Evolutionary conservation across 441 rosid species (phyloP).

Genomic region (Adansonia gregorii): DNA sequence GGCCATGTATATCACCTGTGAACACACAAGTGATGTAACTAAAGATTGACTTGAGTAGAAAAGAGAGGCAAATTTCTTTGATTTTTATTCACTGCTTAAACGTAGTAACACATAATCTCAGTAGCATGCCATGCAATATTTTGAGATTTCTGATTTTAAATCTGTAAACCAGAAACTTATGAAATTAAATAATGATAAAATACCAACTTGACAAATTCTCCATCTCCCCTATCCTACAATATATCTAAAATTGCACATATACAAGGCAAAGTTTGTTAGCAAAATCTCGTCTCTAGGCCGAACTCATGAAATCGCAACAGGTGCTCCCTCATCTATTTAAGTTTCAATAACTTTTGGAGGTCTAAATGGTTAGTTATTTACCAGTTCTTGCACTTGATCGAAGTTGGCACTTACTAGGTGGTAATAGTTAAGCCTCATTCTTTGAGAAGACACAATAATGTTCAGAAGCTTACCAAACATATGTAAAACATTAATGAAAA

Average conservation of each 20-base stretch:
- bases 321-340: not conserved
- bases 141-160: not conserved
- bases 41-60: not conserved
- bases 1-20: slow-evolving; percentile 52
- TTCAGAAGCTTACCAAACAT: not conserved
- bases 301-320: not conserved
- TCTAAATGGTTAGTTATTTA: not conserved
- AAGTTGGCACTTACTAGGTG: not conserved
- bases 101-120: not conserved
- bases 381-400: not conserved
- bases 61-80: not conserved
- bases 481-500: not conserved
- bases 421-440: not conserved
- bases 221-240: not conserved
- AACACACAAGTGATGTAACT: not conserved
- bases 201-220: not conserved
- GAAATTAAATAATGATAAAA: not conserved
- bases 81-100: not conserved
- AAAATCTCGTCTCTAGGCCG: not conserved
- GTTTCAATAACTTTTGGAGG: not conserved
- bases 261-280: not conserved
- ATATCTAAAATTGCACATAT: not conserved
- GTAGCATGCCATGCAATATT: not conserved
- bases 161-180: not conserved
- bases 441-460: not conserved